Conservation (phyloP, 305 asterid species). For the Solanum chacoense region DNA sequence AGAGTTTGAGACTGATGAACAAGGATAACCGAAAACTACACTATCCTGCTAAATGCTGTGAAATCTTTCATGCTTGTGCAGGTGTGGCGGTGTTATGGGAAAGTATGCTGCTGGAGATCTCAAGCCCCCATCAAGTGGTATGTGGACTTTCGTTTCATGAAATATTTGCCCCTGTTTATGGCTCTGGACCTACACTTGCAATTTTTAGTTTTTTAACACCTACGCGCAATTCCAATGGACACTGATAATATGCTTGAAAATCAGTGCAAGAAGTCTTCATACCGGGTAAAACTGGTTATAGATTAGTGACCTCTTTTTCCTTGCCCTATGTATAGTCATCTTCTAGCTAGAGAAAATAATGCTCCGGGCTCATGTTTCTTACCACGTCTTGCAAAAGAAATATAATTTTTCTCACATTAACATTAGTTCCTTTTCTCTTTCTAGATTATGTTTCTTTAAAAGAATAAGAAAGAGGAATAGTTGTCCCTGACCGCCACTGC, state of each 20-base stretch:
- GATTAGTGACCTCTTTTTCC: not conserved
- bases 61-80: constrained; percentile 8
- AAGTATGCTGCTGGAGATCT: constrained; percentile 97
- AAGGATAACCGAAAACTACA: not conserved
- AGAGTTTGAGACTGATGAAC: not conserved
- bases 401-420: not conserved
- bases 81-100: constrained; percentile 99
- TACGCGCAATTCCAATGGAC: not conserved
- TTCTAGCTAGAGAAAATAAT: not conserved
- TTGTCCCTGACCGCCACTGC: not conserved
- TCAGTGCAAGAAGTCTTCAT: not conserved
- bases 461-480: not conserved
- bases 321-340: not conserved
- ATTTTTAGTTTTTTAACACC: not conserved
- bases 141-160: constrained; percentile 13
- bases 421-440: not conserved
- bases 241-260: not conserved
- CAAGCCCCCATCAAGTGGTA: constrained; percentile 87
- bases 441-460: not conserved
- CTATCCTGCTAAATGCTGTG: not conserved
- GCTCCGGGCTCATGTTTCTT: not conserved
- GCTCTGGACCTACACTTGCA: not conserved
- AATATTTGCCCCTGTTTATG: not conserved
- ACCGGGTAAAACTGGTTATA: not conserved
- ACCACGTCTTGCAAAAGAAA: not conserved